These are phyloP conservation scores for Fraxinus albicans DNA, from an alignment of 305 asterid genomes.

Conservation along the genomic window DNA sequence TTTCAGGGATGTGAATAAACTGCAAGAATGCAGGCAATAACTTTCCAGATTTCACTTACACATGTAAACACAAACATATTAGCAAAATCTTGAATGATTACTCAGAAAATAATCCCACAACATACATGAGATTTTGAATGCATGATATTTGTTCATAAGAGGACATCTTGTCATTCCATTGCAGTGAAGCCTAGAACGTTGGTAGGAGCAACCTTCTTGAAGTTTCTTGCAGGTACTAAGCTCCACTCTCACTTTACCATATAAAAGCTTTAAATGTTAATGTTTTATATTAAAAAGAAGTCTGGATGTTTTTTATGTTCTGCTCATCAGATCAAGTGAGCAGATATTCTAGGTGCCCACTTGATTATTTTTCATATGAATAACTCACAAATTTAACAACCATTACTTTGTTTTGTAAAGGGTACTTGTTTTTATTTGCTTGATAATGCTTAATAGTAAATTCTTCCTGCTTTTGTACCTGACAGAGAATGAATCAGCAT, in stretches of 20 bases:
- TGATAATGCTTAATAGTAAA: conserved; percentile 7
- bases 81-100: neutral
- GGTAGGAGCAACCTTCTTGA: conserved; percentile 91
- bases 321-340: neutral
- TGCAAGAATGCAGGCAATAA: neutral
- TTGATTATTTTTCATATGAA: neutral
- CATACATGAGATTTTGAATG: neutral
- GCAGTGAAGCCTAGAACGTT: conserved; percentile 90
- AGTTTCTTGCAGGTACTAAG: conserved; percentile 79
- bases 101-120: neutral
- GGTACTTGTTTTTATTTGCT: neutral
- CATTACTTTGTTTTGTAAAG: neutral
- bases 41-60: neutral
- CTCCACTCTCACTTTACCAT: conserved; percentile 13
- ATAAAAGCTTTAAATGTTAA: neutral
- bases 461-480: conserved; percentile 22
- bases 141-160: conserved; percentile 14
- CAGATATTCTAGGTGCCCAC: neutral
- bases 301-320: neutral
- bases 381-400: neutral
- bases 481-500: conserved; percentile 93
- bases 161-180: conserved; percentile 24
- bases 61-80: neutral
- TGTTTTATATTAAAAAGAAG: neutral
- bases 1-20: neutral